A percentile compares a stretch with the other conserved stretches of the same genome.
Conservation (phyloP, 768 basidiomycete species). For the Rhizopogon roseolus region DNA sequence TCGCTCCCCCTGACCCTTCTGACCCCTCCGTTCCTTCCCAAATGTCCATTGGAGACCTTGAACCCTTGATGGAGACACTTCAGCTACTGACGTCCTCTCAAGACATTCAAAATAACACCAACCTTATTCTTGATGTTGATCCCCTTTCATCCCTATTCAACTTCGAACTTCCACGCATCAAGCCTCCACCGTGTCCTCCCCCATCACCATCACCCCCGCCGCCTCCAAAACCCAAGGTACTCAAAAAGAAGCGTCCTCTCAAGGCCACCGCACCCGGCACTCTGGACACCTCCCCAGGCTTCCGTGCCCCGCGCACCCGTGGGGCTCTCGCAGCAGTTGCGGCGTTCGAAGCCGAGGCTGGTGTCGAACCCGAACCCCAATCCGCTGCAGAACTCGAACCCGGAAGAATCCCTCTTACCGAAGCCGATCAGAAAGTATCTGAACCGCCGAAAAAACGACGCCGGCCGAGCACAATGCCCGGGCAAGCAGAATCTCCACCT, state of each 20-base stretch:
- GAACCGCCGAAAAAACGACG: constrained; percentile 16
- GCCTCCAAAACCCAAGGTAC: constrained; percentile 33
- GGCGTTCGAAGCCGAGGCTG: constrained; percentile 39
- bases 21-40: neutral
- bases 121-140: constrained; percentile 48
- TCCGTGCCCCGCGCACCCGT: constrained; percentile 48
- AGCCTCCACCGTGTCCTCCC: constrained; percentile 57
- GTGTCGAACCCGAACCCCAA: constrained; percentile 5
- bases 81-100: constrained; percentile 52
- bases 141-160: constrained; percentile 66
- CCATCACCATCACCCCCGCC: constrained; percentile 13
- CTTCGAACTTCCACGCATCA: constrained; percentile 59
- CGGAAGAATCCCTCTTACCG: constrained; percentile 1
- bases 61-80: constrained; percentile 58
- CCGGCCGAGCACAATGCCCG: constrained; percentile 9
- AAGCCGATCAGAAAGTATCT: constrained; percentile 20
- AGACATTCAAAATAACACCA: constrained; percentile 46
- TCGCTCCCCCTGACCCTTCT: neutral
- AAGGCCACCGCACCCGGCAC: constrained; percentile 14
- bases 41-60: constrained; percentile 61
- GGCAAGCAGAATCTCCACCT: constrained; percentile 40
- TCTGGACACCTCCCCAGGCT: constrained; percentile 39
- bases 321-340: constrained; percentile 35
- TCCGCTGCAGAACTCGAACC: constrained; percentile 8
- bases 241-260: constrained; percentile 32